Evolutionary conservation across 805 yeast genomes (phyloP).

Genomic region (Ogataea naganishii): DNA sequence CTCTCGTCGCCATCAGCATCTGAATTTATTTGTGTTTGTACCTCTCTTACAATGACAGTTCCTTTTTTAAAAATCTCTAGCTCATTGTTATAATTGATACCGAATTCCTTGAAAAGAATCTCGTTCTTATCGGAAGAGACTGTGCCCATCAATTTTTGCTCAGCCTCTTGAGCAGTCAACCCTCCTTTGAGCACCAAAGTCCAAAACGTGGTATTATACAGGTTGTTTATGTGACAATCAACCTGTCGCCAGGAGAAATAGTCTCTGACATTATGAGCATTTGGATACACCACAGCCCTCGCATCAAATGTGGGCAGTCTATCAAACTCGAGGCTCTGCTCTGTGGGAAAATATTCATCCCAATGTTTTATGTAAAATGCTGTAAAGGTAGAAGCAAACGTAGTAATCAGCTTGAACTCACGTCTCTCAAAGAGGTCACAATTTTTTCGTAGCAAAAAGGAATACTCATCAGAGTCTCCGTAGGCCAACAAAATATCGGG

Average conservation of each 20-base stretch:
- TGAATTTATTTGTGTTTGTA: slow-evolving; percentile 4
- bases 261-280: slow-evolving; percentile 50
- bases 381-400: slow-evolving; percentile 77
- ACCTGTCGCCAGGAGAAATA: slow-evolving; percentile 93
- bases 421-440: slow-evolving; percentile 77
- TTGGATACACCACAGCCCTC: slow-evolving; percentile 82
- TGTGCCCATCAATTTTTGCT: slow-evolving; percentile 67
- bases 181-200: slow-evolving; percentile 63
- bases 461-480: slow-evolving; percentile 94
- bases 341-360: slow-evolving; percentile 47
- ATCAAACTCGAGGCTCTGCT: slow-evolving; percentile 29
- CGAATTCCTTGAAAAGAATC: slow-evolving; percentile 66
- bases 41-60: slow-evolving; percentile 48
- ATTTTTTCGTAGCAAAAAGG: slow-evolving; percentile 59
- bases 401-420: slow-evolving; percentile 69
- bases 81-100: slow-evolving; percentile 85
- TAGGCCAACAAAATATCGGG: slow-evolving; percentile 76
- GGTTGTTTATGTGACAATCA: slow-evolving; percentile 91
- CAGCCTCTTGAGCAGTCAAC: slow-evolving; percentile 72
- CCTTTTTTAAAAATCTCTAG: slow-evolving; percentile 87
- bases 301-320: slow-evolving; percentile 86
- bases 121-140: slow-evolving; percentile 82
- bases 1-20: slow-evolving; percentile 13
- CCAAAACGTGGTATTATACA: slow-evolving; percentile 94
- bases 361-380: slow-evolving; percentile 67